phyloP scores from a whole-genome alignment of 2,329 filamentous ascomycete genomes.

The Aspergillus awamori region DNA sequence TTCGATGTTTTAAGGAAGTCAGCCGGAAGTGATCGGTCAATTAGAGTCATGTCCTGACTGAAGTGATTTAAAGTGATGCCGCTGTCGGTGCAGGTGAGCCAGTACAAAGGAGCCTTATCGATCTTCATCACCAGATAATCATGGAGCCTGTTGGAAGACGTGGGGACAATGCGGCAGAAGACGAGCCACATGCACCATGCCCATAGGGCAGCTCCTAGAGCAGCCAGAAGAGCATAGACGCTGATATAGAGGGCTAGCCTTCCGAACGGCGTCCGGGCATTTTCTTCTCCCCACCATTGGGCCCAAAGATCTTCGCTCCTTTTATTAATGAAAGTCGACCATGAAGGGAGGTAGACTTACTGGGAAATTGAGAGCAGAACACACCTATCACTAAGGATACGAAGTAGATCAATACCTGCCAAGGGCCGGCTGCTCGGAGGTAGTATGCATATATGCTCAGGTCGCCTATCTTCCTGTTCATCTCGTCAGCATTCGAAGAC shows the following conservation, averaged over 20 bases:
- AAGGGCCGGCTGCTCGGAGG: not conserved
- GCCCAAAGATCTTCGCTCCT: not conserved
- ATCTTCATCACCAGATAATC: conserved; percentile 38
- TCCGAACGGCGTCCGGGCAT: not conserved
- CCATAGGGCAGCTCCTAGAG: not conserved
- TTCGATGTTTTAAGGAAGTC: conserved; percentile 2
- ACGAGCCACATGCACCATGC: conserved; percentile 5
- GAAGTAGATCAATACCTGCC: not conserved
- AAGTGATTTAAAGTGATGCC: not conserved
- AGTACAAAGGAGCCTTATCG: conserved; percentile 48
- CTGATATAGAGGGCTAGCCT: not conserved
- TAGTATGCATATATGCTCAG: not conserved
- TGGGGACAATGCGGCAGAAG: conserved; percentile 1
- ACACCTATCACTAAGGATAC: not conserved
- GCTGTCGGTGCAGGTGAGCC: not conserved
- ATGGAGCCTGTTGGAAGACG: conserved; percentile 9
- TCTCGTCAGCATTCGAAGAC: not conserved
- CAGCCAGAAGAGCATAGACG: not conserved
- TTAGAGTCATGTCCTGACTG: conserved; percentile 8
- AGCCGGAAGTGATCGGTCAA: conserved; percentile 1
- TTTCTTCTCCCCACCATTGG: conserved; percentile 6
- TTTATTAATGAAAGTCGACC: not conserved
- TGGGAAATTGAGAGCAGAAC: not conserved
- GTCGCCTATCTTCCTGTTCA: not conserved
- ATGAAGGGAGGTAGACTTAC: not conserved